phyloP scores from a whole-genome alignment of 2,329 filamentous ascomycete genomes.

The Trichoderma arundinaceum region DNA sequence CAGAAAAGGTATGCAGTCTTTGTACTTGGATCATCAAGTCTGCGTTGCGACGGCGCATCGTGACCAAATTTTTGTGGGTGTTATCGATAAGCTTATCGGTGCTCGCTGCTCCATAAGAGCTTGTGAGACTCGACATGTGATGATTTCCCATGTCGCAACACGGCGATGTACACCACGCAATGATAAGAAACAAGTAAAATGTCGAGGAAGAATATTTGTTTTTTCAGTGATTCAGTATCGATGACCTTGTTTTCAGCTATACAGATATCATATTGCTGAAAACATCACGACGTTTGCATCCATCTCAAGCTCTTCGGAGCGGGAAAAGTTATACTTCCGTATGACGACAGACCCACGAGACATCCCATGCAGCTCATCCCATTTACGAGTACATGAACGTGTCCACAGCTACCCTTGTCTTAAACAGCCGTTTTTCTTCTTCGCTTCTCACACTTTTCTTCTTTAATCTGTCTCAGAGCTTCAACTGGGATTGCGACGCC shows the following conservation, averaged over 20 bases:
- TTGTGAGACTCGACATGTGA: conserved; percentile 5
- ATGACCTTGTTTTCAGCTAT: not conserved
- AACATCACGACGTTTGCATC: conserved; percentile 1
- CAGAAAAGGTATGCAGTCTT: not conserved
- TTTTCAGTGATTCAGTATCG: not conserved
- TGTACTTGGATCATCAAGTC: not conserved
- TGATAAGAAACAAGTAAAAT: not conserved
- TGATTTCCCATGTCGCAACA: not conserved
- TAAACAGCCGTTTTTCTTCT: conserved; percentile 3
- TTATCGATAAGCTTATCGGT: conserved; percentile 33
- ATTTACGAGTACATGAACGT: conserved; percentile 31
- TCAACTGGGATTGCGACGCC: not conserved
- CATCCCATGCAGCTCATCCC: conserved; percentile 18
- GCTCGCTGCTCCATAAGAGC: not conserved
- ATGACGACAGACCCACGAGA: conserved; percentile 24
- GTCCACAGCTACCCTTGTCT: conserved; percentile 32
- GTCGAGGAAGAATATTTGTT: not conserved
- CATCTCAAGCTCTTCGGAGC: conserved; percentile 14
- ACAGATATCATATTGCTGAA: not conserved
- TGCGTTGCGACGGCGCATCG: conserved; percentile 19
- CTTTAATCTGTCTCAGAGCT: not conserved
- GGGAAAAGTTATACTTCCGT: conserved; percentile 27
- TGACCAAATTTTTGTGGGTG: conserved; percentile 28
- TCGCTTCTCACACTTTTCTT: not conserved
- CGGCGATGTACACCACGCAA: no score